These are phyloP conservation scores for Flaveria robusta DNA, from an alignment of 129 eudicot species.

Conservation along the genomic window DNA sequence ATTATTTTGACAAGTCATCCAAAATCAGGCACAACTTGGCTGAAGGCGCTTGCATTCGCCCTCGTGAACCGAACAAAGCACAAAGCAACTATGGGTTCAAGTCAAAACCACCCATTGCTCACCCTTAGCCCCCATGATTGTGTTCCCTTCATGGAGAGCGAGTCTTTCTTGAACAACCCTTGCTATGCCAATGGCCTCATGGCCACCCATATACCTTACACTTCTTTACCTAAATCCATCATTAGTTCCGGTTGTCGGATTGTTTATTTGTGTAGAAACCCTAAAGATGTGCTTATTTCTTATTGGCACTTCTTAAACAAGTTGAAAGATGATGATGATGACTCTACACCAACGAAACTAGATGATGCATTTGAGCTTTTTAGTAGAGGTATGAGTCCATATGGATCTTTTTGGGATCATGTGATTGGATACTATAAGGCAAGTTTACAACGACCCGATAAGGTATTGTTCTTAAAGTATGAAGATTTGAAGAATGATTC, in stretches of 20 bases:
- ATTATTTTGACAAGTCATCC: slow-evolving; percentile 36
- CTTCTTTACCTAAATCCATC: slow-evolving; percentile 28
- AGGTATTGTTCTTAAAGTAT: slow-evolving; percentile 11
- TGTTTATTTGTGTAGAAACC: slow-evolving; percentile 35
- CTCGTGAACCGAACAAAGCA: slow-evolving; percentile 19
- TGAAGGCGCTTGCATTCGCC: slow-evolving; percentile 41
- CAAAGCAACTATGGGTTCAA: background rate
- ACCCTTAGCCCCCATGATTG: slow-evolving; percentile 38
- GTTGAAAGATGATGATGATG: background rate
- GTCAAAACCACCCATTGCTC: slow-evolving; percentile 34
- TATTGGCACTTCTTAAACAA: slow-evolving; percentile 26
- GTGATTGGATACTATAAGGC: slow-evolving; percentile 34
- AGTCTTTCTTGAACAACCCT: background rate
- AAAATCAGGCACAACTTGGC: slow-evolving; percentile 48
- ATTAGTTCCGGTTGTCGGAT: slow-evolving; percentile 21
- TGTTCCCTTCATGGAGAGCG: slow-evolving; percentile 35
- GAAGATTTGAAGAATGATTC: slow-evolving; percentile 25
- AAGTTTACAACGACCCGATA: slow-evolving; percentile 4
- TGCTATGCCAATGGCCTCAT: slow-evolving; percentile 9
- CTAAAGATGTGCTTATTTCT: slow-evolving; percentile 34
- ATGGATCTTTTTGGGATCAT: slow-evolving; percentile 36
- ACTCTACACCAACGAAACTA: slow-evolving; percentile 3
- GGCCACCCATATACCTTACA: slow-evolving; percentile 32
- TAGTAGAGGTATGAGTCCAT: slow-evolving; percentile 3
- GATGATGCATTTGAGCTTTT: slow-evolving; percentile 26